phyloP scores from a whole-genome alignment of 179 eudicot species.

The Patellifolia procumbens region DNA sequence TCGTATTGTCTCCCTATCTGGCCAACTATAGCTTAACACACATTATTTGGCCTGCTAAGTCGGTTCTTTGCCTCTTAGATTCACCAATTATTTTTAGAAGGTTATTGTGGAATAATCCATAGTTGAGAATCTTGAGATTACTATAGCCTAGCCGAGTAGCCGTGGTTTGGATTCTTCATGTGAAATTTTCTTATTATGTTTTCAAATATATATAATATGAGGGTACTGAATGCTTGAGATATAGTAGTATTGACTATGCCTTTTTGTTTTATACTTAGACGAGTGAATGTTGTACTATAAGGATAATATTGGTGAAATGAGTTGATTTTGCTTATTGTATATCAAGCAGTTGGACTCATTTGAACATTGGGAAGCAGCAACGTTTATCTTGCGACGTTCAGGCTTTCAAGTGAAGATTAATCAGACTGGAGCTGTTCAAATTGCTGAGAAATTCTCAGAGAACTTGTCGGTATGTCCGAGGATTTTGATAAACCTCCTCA shows the following conservation, averaged over 20 bases:
- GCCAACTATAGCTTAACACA: too few relatives aligned
- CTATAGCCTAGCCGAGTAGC: too few relatives aligned
- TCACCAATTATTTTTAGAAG: too few relatives aligned
- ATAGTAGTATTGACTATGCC: neutral
- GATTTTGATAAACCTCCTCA: constrained; percentile 1
- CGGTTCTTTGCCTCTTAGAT: too few relatives aligned
- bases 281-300: constrained; percentile 4
- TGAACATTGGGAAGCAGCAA: constrained; percentile 80
- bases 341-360: constrained; percentile 62
- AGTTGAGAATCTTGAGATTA: too few relatives aligned
- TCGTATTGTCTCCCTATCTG: too few relatives aligned
- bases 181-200: too few relatives aligned
- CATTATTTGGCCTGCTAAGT: too few relatives aligned
- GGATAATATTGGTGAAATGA: constrained; percentile 19
- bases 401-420: constrained; percentile 71
- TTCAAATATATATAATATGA: too few relatives aligned
- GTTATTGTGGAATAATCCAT: too few relatives aligned
- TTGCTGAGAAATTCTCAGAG: constrained; percentile 68
- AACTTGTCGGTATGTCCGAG: constrained; percentile 61
- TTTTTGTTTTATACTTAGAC: neutral
- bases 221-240: neutral
- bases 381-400: constrained; percentile 57
- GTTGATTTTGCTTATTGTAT: constrained; percentile 18
- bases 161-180: too few relatives aligned
- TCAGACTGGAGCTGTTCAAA: constrained; percentile 44